These are phyloP conservation scores for Naganishia sp. DNA, from an alignment of 1,284 basidiomycete genomes.

Conservation along the genomic window DNA sequence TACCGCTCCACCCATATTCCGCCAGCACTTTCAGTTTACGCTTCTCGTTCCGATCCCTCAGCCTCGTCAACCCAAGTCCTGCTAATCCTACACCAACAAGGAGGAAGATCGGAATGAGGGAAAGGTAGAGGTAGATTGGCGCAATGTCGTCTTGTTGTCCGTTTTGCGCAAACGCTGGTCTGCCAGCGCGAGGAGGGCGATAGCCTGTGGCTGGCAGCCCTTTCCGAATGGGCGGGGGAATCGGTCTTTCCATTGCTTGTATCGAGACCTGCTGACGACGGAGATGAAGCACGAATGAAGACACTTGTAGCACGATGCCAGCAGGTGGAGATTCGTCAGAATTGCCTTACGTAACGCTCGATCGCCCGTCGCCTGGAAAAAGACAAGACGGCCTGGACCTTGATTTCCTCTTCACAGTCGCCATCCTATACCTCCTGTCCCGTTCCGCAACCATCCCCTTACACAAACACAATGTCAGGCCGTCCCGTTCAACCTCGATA, in stretches of 20 bases:
- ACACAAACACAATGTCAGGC: constrained; percentile 27
- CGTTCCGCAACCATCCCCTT: not conserved
- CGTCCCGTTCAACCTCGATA: constrained; percentile 29
- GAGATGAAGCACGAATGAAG: not conserved
- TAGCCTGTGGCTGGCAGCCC: constrained; percentile 22
- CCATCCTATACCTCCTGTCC: not conserved
- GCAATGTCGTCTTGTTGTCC: constrained; percentile 9
- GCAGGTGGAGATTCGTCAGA: not conserved
- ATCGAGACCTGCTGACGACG: not conserved
- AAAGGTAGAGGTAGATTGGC: constrained; percentile 22
- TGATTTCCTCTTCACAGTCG: not conserved
- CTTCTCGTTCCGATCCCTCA: constrained; percentile 39
- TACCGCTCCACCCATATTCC: constrained; percentile 35
- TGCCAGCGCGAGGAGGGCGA: constrained; percentile 6
- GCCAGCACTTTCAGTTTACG: constrained; percentile 40
- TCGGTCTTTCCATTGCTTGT: constrained; percentile 2
- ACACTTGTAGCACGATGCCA: no score
- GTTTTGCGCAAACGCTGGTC: not conserved
- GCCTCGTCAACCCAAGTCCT: constrained; percentile 32
- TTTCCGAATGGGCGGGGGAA: constrained; percentile 22
- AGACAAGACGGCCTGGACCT: not conserved
- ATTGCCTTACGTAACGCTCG: constrained; percentile 10
- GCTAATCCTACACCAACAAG: constrained; percentile 38
- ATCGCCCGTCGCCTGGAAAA: constrained; percentile 2
- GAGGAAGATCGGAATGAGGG: constrained; percentile 42